Evolutionary conservation across 2,329 filamentous ascomycete species (phyloP).

Genomic region (Orbilia ellipsospora): DNA sequence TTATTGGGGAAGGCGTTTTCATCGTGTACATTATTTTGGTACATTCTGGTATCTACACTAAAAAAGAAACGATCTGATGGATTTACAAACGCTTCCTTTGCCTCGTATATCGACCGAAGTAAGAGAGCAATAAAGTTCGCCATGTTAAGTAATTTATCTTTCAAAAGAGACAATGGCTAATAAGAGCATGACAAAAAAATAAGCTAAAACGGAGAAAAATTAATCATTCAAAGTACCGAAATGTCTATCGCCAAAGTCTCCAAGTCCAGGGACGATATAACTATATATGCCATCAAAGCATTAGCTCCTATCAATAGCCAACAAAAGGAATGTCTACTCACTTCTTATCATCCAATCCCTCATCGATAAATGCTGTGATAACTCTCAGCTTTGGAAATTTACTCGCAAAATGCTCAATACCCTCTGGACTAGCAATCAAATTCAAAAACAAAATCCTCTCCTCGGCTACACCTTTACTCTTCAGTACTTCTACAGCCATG

Average conservation of each 20-base stretch:
- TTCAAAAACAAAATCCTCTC: slow-evolving; percentile 96
- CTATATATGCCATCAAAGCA: slow-evolving; percentile 68
- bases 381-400: slow-evolving; percentile 90
- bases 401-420: slow-evolving; percentile 86
- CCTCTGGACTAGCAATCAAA: slow-evolving; percentile 95
- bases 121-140: too few species aligned
- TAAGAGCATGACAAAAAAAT: background rate
- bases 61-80: too few species aligned
- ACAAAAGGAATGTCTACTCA: slow-evolving; percentile 65
- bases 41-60: slow-evolving; percentile 13
- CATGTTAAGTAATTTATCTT: background rate
- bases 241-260: slow-evolving; percentile 95
- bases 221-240: slow-evolving; percentile 74
- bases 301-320: background rate
- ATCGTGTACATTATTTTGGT: slow-evolving; percentile 27
- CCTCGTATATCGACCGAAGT: too few species aligned
- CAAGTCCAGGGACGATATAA: slow-evolving; percentile 92
- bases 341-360: slow-evolving; percentile 98
- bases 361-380: slow-evolving; percentile 94
- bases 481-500: slow-evolving; percentile 95
- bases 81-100: too few species aligned
- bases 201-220: background rate
- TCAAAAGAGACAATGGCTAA: background rate
- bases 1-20: slow-evolving; percentile 4
- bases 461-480: slow-evolving; percentile 88